phyloP scores from a whole-genome alignment of 1,139 yeast species.

The Hyphopichia wangnamkhiaoensis region DNA sequence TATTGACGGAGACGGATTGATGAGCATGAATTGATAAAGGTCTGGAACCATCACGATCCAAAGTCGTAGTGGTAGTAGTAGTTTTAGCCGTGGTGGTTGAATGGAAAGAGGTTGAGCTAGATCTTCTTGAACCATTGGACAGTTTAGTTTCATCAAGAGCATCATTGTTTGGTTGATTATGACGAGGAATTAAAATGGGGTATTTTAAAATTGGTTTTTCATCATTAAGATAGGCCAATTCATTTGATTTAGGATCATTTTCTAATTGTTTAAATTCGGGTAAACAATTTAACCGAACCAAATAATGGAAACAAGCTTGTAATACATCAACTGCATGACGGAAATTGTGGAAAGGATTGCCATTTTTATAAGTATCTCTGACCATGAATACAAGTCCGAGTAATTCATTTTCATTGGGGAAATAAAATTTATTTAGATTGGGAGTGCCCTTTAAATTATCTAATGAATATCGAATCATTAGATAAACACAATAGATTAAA shows the following conservation, averaged over 20 bases:
- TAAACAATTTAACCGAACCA: conserved; percentile 49
- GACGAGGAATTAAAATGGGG: background rate
- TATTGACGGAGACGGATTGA: background rate
- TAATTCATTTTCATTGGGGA: conserved; percentile 45
- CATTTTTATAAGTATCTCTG: conserved; percentile 76
- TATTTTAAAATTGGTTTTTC: background rate
- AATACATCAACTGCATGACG: conserved; percentile 94
- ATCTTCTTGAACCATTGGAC: conserved; percentile 1
- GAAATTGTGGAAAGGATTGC: conserved; percentile 91
- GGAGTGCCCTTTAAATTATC: conserved; percentile 25
- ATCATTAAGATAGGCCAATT: conserved; percentile 10
- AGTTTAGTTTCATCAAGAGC: too few species aligned
- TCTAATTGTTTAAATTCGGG: conserved; percentile 42
- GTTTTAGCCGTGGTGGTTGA: conserved; percentile 2
- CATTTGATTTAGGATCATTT: conserved; percentile 29
- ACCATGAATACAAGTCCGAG: conserved; percentile 61
- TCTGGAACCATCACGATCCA: background rate
- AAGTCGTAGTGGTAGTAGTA: background rate
- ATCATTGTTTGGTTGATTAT: background rate
- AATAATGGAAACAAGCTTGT: conserved; percentile 79
- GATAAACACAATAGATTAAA: conserved; percentile 58
- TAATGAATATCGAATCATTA: conserved; percentile 55
- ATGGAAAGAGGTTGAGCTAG: conserved; percentile 1
- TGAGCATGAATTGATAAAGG: conserved; percentile 1
- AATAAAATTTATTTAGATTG: conserved; percentile 18